A percentile compares a stretch with the other conserved stretches of the same genome.
These are phyloP conservation scores for Otatea glauca DNA, from an alignment of 176 grass and related monocot genomes.

Conservation along the genomic window DNA sequence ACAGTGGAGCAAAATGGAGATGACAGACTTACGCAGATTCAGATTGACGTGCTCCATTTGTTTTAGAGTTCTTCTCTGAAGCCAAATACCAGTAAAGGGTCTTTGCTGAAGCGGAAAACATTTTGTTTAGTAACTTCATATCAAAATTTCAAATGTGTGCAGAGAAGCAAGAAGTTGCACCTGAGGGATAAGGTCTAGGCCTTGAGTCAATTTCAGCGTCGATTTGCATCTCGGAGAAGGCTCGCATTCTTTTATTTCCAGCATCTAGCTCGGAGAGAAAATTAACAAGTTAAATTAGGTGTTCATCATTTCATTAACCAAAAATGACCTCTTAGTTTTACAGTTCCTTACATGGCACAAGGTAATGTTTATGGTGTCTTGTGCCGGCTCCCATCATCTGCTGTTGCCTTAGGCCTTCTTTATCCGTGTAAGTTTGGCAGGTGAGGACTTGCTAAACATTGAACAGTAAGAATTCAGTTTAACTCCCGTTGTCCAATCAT, in stretches of 20 bases:
- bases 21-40: conserved; percentile 51
- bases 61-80: conserved; percentile 72
- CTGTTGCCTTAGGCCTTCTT: conserved; percentile 91
- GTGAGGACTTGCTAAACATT: conserved; percentile 68
- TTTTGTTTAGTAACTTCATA: conserved; percentile 26
- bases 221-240: conserved; percentile 54
- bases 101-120: conserved; percentile 58
- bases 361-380: conserved; percentile 92
- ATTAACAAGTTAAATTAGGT: conserved; percentile 30
- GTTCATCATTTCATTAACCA: conserved; percentile 15
- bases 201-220: conserved; percentile 55
- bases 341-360: conserved; percentile 68
- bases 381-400: conserved; percentile 53
- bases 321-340: conserved; percentile 26
- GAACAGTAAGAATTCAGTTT: conserved; percentile 40
- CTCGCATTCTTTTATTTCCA: conserved; percentile 55
- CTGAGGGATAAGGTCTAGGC: conserved; percentile 69
- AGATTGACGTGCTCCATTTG: conserved; percentile 46
- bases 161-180: conserved; percentile 49
- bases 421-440: conserved; percentile 90
- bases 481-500: background rate
- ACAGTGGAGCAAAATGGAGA: conserved; percentile 22
- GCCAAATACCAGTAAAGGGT: conserved; percentile 95
- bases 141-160: conserved; percentile 32
- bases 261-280: conserved; percentile 52